Base-by-base conservation (phyloP, 108 stramenopile genomes). In the Fragilaria crotonensis region DNA sequence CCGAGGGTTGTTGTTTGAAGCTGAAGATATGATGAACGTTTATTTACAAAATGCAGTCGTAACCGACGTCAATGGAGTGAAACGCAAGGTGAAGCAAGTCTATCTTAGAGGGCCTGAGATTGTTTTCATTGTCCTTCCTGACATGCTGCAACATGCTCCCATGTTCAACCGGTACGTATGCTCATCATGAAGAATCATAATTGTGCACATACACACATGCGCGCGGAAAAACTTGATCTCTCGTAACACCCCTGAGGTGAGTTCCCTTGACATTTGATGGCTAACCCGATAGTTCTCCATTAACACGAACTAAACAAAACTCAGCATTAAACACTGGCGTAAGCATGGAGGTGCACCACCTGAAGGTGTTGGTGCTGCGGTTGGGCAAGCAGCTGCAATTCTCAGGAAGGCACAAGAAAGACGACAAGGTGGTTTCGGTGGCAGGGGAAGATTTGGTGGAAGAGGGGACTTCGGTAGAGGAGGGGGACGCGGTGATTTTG, bases 21-120 rank as follows among this genome's bases (percentile, higher is more conserved):
- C 91, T 3, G 91, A 93, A 72, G 90, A 88, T 70, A 78, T 80
- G 77, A 91, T 91, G 90, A 91, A 91, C 68, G 70, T 91, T 52
- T 91, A 91, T 67, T 68, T 91, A 19, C 84, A 87, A 63, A 87
- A 91, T 64, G 81, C 80, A 17, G 72, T 91, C 19, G 70, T 91
- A 21, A 57, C 60, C 19, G 85, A 85, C 26, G 54, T 66, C 1
- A 60, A 73, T 29, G 81, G 81, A 25, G 69, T 71, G 49, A 91
- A 91, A 46, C 77, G 90, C 25, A 84, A 73, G 54, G 73, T 79
- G 3, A 78, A 80, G n/a, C 85, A 87, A 59, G 65, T 89, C 2
- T 93, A 93, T 59, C 49, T 93, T 9, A 60, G 91, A 2, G 91
- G 91, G 0, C 69, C 78, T 0, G 85, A 89, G 53, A 87, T 93